Conservation (phyloP, 1,284 basidiomycete species). For the Ceratobasidium sp. region DNA sequence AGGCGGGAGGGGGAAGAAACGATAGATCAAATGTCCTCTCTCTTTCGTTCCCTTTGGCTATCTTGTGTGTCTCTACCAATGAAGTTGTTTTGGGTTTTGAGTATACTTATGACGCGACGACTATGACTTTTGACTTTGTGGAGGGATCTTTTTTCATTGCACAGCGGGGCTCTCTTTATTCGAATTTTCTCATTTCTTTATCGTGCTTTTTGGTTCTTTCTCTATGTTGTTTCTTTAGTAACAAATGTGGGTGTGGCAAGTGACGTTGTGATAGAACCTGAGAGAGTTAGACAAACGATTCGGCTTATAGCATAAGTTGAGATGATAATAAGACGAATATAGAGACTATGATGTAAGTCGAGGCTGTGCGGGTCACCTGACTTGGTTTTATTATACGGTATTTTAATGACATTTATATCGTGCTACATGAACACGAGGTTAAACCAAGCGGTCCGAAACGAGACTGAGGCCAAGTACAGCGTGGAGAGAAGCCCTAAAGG, state of each 20-base stretch:
- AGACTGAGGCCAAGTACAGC: too few species aligned
- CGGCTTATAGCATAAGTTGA: too few species aligned
- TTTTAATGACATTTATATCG: too few species aligned
- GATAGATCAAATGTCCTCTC: not conserved
- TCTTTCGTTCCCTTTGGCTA: not conserved
- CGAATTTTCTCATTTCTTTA: constrained; percentile 8
- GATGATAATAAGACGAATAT: too few species aligned
- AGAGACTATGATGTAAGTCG: too few species aligned
- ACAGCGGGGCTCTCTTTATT: not conserved
- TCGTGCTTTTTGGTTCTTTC: not conserved
- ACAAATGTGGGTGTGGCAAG: constrained; percentile 4
- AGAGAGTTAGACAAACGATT: not conserved
- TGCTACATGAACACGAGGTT: too few species aligned
- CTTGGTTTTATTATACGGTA: too few species aligned
- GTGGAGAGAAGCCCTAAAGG: too few species aligned
- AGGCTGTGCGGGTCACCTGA: too few species aligned
- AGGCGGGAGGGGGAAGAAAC: constrained; percentile 25
- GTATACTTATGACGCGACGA: constrained; percentile 9
- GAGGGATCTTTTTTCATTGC: not conserved
- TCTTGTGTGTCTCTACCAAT: not conserved
- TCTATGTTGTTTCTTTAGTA: constrained; percentile 18
- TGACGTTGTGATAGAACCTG: not conserved
- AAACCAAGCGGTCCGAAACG: too few species aligned
- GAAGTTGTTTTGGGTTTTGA: too few species aligned
- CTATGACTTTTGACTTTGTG: not conserved